phyloP scores from a whole-genome alignment of 306 rosid species.

The Vigna hirtella region DNA sequence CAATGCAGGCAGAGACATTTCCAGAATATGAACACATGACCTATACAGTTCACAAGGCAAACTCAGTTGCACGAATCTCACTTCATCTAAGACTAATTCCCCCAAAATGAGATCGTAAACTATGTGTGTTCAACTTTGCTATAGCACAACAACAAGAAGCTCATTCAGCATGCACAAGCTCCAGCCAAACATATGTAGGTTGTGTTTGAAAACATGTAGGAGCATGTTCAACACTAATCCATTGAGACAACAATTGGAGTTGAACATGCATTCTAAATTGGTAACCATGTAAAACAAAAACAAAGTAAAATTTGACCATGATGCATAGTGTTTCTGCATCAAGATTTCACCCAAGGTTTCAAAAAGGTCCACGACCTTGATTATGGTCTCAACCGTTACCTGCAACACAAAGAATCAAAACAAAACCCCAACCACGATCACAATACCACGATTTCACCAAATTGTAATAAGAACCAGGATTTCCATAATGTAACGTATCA shows the following conservation, averaged over 20 bases:
- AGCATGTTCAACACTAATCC: neutral
- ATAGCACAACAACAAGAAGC: neutral
- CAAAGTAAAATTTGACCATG: neutral
- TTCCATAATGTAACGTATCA: neutral
- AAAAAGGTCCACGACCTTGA: too few relatives aligned
- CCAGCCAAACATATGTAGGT: neutral
- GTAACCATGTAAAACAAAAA: neutral
- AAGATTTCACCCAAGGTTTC: too few relatives aligned
- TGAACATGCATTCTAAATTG: neutral
- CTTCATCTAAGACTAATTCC: neutral
- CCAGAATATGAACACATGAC: neutral
- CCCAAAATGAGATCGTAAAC: neutral
- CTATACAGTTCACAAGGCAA: neutral
- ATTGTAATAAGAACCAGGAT: neutral
- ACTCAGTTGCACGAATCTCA: neutral
- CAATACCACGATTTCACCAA: constrained; percentile 8
- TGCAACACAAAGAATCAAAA: neutral
- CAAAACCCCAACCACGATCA: neutral
- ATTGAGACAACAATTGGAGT: neutral
- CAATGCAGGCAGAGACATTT: neutral
- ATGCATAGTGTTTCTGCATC: constrained; percentile 3
- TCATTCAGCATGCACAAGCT: neutral
- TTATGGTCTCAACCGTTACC: too few relatives aligned
- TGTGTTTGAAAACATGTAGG: neutral
- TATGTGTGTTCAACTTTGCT: neutral